A percentile compares a stretch with the other conserved stretches of the same genome.
These are phyloP conservation scores for Moniliophthora roreri DNA, from an alignment of 1,284 basidiomycete genomes.

Conservation along the genomic window DNA sequence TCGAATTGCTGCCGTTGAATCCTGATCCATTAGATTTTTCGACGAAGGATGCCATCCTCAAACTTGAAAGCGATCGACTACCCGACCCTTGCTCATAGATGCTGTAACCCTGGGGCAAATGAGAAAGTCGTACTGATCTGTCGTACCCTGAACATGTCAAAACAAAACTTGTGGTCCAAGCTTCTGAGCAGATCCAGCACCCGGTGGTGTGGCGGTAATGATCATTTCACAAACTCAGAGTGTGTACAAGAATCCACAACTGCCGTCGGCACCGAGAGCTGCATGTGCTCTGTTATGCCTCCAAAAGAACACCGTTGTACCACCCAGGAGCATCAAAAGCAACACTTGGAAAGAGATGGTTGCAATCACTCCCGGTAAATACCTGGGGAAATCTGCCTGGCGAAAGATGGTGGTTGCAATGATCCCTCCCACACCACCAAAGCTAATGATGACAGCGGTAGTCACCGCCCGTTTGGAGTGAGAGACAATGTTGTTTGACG, in stretches of 20 bases:
- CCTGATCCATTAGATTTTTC: too few relatives aligned
- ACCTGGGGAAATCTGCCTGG: slow-evolving; percentile 38
- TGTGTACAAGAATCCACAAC: slow-evolving; percentile 4
- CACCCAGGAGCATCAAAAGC: slow-evolving; percentile 32
- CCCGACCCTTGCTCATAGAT: too few relatives aligned
- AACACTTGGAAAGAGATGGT: slow-evolving; percentile 30
- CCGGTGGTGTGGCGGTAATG: not conserved
- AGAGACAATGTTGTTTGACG: slow-evolving; percentile 45
- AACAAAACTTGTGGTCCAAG: too few relatives aligned
- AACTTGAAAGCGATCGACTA: too few relatives aligned
- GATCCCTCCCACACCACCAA: slow-evolving; percentile 30
- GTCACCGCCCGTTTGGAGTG: slow-evolving; percentile 47
- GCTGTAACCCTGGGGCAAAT: too few relatives aligned
- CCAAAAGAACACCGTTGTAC: slow-evolving; percentile 34
- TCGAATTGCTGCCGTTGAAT: too few relatives aligned
- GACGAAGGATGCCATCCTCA: too few relatives aligned
- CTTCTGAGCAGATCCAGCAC: too few relatives aligned
- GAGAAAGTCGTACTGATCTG: too few relatives aligned
- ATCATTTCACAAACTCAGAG: not conserved
- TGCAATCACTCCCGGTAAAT: slow-evolving; percentile 34
- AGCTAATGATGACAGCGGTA: slow-evolving; percentile 40
- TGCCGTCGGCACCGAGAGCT: not conserved
- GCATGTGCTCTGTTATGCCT: slow-evolving; percentile 28
- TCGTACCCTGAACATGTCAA: too few relatives aligned
- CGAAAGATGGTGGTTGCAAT: slow-evolving; percentile 40